phyloP scores from a whole-genome alignment of 768 basidiomycete genomes.

The Tylopilus sp. region DNA sequence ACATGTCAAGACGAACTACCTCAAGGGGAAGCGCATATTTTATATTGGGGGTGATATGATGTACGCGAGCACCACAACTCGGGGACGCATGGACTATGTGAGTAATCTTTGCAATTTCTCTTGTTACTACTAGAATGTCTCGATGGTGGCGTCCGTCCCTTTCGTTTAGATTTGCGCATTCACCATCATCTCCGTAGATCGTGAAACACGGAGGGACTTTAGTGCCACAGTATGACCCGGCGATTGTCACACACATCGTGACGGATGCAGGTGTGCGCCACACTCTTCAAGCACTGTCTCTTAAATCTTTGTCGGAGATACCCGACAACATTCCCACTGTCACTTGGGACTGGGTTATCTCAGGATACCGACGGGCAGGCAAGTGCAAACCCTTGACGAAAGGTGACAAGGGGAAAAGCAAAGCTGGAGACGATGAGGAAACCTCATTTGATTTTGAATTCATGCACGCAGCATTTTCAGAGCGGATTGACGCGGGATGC shows the following conservation, averaged over 20 bases:
- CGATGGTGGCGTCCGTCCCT: not conserved
- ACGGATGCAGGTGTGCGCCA: conserved; percentile 37
- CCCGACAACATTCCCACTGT: conserved; percentile 64
- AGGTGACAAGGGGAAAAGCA: conserved; percentile 14
- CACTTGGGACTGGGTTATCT: conserved; percentile 58
- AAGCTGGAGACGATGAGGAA: conserved; percentile 3
- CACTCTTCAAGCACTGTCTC: conserved; percentile 40
- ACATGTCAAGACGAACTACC: conserved; percentile 31
- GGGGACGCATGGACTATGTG: conserved; percentile 59
- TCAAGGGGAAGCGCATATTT: conserved; percentile 54
- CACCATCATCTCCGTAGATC: conserved; percentile 42
- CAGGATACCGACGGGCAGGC: conserved; percentile 33
- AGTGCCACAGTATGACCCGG: conserved; percentile 53
- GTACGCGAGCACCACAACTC: conserved; percentile 48
- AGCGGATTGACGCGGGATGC: conserved; percentile 46
- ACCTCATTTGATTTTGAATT: conserved; percentile 36
- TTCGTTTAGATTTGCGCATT: not conserved
- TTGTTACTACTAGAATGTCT: not conserved
- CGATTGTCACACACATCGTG: conserved; percentile 63
- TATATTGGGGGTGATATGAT: conserved; percentile 58
- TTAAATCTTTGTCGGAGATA: conserved; percentile 52
- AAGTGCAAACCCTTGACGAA: conserved; percentile 7
- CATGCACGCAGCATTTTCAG: conserved; percentile 44
- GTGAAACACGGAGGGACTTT: conserved; percentile 61
- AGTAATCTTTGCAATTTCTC: conserved; percentile 23